Conservation (phyloP, 2,329 filamentous ascomycete species). For the Claviceps sp. region DNA sequence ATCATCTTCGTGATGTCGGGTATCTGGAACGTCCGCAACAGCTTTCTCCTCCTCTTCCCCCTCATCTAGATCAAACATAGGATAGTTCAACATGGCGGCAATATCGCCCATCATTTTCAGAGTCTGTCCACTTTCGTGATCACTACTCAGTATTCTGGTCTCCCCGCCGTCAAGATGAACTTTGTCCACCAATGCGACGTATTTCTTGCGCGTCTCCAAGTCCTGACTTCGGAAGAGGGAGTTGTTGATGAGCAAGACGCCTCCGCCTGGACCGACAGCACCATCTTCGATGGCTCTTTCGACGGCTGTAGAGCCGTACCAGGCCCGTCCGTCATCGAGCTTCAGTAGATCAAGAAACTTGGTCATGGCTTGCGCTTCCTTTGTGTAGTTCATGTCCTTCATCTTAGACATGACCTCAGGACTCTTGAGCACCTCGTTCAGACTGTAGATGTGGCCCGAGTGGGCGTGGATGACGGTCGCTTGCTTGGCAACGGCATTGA, state of each 20-base stretch:
- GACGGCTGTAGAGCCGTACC: slow-evolving; percentile 78
- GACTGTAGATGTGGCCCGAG: slow-evolving; percentile 72
- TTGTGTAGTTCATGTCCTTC: slow-evolving; percentile 75
- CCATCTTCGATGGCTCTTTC: slow-evolving; percentile 73
- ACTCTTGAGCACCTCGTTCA: slow-evolving; percentile 77
- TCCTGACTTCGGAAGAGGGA: slow-evolving; percentile 75
- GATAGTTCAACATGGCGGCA: slow-evolving; percentile 82
- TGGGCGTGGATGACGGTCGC: slow-evolving; percentile 69
- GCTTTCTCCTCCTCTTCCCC: slow-evolving; percentile 35
- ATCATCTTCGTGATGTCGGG: slow-evolving; percentile 15
- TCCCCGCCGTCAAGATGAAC: slow-evolving; percentile 83
- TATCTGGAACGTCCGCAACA: slow-evolving; percentile 3
- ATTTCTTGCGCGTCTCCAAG: slow-evolving; percentile 60
- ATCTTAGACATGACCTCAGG: slow-evolving; percentile 65
- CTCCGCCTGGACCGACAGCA: slow-evolving; percentile 76
- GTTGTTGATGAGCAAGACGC: slow-evolving; percentile 76
- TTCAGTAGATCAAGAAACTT: slow-evolving; percentile 66
- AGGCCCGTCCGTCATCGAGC: slow-evolving; percentile 74
- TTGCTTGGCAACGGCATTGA: slow-evolving; percentile 48
- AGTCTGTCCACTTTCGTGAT: slow-evolving; percentile 84
- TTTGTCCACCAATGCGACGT: slow-evolving; percentile 74
- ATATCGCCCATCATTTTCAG: slow-evolving; percentile 76
- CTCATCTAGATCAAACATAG: slow-evolving; percentile 68
- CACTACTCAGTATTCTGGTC: slow-evolving; percentile 75
- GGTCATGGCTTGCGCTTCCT: slow-evolving; percentile 75